Base-by-base conservation (phyloP, 1,284 basidiomycete genomes). In the Polyporus tsugae region DNA sequence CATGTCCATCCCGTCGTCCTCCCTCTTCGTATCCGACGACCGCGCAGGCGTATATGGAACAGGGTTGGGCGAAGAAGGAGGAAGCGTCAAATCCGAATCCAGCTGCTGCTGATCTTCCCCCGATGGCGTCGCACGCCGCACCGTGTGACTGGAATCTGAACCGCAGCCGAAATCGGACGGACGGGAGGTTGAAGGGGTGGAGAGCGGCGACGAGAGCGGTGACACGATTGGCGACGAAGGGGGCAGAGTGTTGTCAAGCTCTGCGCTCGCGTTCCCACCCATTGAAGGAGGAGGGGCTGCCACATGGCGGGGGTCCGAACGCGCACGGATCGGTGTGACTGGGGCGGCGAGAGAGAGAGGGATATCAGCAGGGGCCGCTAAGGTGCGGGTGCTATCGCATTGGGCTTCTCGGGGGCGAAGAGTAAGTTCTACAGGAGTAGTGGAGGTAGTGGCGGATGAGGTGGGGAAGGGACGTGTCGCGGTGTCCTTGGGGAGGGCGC, bases 201-300 rank as follows among this genome's bases (percentile, higher is more conserved):
- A 67, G 35, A 66, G 41, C 2, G 71, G 68, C 10, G 71, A 70
- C 10, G 65, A 65, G 6, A 66, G 55, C 22, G 64, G 66, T 9
- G 71, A 65, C 0, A 61, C 35, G 55, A 69, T 65, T n/a, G 69
- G 66, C 15, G 69, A 72, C 19, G 70, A 72, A 10, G 70, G 68
- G 0, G 70, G 68, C 33, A 72, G 68, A 0, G 25, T 52, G 42
- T 73, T 68, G 49, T 62, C 41, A 19, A 46, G 63, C 9, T 55
- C 46, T 6, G 33, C 59, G 58, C 39, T 13, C 6, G 39, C n/a
- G 49, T 46, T 22, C 52, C 42, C 44, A 52, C 42, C 5, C 17
- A 5, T 9, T 42, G 35, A 15, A 29, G 41, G 49, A 0, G 46
- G 53, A 25, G 29, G 52, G 19, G 60, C n/a, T 29, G 36, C 38